These are phyloP conservation scores for Coniophora puteana DNA, from an alignment of 1,284 basidiomycete species.

Conservation along the genomic window DNA sequence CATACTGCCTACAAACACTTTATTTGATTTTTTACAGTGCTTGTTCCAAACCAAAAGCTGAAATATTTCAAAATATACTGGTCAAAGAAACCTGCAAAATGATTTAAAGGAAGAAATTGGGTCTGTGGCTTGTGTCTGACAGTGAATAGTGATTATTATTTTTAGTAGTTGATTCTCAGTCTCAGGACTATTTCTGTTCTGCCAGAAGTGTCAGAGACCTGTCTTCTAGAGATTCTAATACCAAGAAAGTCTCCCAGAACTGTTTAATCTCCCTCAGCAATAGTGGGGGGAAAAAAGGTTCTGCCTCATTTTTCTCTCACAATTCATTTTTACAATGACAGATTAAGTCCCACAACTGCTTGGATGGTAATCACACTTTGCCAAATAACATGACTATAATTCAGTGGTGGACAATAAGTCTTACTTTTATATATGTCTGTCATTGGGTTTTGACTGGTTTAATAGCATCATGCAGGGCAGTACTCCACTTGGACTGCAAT, in stretches of 20 bases:
- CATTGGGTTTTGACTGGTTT: too few relatives aligned
- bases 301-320: background rate
- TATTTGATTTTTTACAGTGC: constrained; percentile 15
- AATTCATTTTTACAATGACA: background rate
- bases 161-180: background rate
- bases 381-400: background rate
- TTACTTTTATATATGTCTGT: background rate
- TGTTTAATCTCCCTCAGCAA: background rate
- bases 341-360: background rate
- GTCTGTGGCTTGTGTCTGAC: constrained; percentile 14
- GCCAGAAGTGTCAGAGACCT: background rate
- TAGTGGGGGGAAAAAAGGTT: background rate
- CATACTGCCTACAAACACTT: constrained; percentile 3
- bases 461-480: too few relatives aligned
- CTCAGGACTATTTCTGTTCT: background rate
- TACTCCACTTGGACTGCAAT: constrained; percentile 28
- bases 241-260: too few relatives aligned
- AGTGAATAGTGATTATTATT: background rate
- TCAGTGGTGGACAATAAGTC: background rate
- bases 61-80: constrained; percentile 25
- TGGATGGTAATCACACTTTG: background rate
- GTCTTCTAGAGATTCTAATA: background rate
- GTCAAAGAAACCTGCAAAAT: constrained; percentile 14
- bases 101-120: constrained; percentile 14
- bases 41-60: constrained; percentile 23